Evolutionary conservation across 306 rosid species (phyloP).

Genomic region (Astragalus glycyphyllos): DNA sequence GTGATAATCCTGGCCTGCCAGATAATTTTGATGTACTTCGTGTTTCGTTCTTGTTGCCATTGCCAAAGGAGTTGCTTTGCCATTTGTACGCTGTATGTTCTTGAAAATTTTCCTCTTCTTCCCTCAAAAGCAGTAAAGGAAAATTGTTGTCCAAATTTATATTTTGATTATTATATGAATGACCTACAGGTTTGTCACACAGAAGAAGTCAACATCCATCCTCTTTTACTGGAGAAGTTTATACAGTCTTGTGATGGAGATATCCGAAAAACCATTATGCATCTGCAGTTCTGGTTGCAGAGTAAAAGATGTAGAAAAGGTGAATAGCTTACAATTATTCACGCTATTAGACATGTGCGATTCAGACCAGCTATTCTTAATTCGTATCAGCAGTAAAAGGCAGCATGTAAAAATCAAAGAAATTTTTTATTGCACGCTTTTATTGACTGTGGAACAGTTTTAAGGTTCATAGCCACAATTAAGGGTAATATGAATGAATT

Average conservation of each 20-base stretch:
- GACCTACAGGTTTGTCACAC: slow-evolving; percentile 75
- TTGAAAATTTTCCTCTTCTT: slow-evolving; percentile 30
- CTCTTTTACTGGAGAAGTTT: slow-evolving; percentile 69
- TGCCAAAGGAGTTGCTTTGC: slow-evolving; percentile 67
- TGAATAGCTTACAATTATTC: slow-evolving; percentile 38
- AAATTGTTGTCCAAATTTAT: slow-evolving; percentile 23
- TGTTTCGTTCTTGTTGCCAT: slow-evolving; percentile 67
- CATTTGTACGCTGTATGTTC: slow-evolving; percentile 72
- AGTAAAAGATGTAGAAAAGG: slow-evolving; percentile 66
- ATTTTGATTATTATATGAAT: slow-evolving; percentile 32
- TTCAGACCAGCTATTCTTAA: slow-evolving; percentile 22
- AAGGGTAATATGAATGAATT: slow-evolving; percentile 25
- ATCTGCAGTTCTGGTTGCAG: slow-evolving; percentile 98
- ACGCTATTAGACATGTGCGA: slow-evolving; percentile 9
- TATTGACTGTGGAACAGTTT: slow-evolving; percentile 9
- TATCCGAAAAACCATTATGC: slow-evolving; percentile 75
- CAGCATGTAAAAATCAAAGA: slow-evolving; percentile 6
- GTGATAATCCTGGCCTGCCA: slow-evolving; percentile 74
- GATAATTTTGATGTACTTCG: slow-evolving; percentile 63
- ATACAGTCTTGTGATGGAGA: slow-evolving; percentile 72
- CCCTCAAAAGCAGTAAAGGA: slow-evolving; percentile 10
- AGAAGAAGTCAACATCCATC: slow-evolving; percentile 65
- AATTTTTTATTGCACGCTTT: slow-evolving; percentile 8
- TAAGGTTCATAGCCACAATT: slow-evolving; percentile 18
- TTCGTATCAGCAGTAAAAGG: slow-evolving; percentile 10